Evolutionary conservation across 305 asterid species (phyloP).

Genomic region (Withania somnifera): DNA sequence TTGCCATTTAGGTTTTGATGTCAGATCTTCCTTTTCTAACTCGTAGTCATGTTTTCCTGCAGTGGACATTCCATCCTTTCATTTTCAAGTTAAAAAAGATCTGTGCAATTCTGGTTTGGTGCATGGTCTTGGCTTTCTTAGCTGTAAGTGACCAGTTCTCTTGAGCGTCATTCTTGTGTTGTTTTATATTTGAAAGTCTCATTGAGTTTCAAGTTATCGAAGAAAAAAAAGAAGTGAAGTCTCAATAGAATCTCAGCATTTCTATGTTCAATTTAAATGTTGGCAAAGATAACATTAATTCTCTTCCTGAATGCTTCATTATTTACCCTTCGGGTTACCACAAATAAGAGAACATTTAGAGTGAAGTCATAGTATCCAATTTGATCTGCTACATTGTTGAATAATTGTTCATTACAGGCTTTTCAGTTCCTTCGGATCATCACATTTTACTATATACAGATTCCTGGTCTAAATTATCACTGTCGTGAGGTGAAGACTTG

Average conservation of each 20-base stretch:
- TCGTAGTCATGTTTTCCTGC: conserved; percentile 8
- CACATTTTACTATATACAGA: conserved; percentile 88
- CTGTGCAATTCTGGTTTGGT: conserved; percentile 86
- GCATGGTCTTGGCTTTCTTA: conserved; percentile 83
- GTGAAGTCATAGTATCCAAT: background rate
- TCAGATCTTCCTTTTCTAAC: background rate
- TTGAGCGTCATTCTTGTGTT: background rate
- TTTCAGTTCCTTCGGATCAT: conserved; percentile 80
- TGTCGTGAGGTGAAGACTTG: conserved; percentile 77
- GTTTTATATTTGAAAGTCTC: background rate
- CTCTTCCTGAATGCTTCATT: background rate
- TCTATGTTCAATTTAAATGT: background rate
- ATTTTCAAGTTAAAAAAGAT: conserved; percentile 77
- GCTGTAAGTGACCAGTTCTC: conserved; percentile 43
- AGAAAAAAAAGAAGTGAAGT: background rate
- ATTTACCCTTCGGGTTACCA: background rate
- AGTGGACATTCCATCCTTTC: conserved; percentile 99
- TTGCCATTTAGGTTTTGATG: background rate
- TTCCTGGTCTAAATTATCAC: conserved; percentile 95
- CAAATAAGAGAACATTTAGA: background rate
- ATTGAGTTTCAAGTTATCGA: background rate
- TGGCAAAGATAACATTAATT: background rate
- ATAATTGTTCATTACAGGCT: conserved; percentile 33
- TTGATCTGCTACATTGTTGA: background rate
- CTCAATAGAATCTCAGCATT: background rate